Evolutionary conservation across 2,329 filamentous ascomycete genomes (phyloP), one percentile per base, ranked within the genome.

Genomic region (Chaetomium sp.): DNA sequence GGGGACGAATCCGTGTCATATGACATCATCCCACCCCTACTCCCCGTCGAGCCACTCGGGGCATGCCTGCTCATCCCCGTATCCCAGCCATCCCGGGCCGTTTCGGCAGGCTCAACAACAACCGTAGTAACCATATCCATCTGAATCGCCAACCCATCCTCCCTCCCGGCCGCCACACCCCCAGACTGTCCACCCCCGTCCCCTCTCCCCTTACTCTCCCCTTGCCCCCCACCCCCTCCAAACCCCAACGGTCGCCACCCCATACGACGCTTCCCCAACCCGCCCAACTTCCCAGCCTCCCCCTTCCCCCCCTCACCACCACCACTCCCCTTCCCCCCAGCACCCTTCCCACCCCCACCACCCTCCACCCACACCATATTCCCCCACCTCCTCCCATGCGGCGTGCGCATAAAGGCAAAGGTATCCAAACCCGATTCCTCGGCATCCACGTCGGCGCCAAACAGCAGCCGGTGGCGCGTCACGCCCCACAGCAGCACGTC

Each of bases 381-480:
- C 29, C 74, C 74, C 56, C 68, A 74, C 21, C 64, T 65, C 38
- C 74, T 62, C 31, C 66, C 70, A 25, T 57, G 68, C 42, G 73
- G 73, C 49, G 74, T 75, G 33, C 73, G 62, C 71, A 75, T 71
- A 62, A 75, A 74, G 7, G 73, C 69, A 31, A 79, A 79, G 0
- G 76, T 79, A n/a, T 74, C 74, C 27, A 79, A 57, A 4, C 76
- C 78, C 1, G 74, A 71, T 2, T 76, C 74, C 60, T 75, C 64
- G 8, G 38, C 27, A 47, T 72, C 71, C 21, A 73, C 69, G 19
- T 73, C 71, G 13, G 63, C 63, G 16, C 67, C 68, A 57, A 75
- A 75, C 7, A 75, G 66, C 31, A 75, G 65, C 51, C 51, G 64
- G 19, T 71, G 69, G 3, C 72, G 68, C 19, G 72, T 74, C 3